Evolutionary conservation across 179 eudicot species (phyloP), one percentile per base, ranked within the genome.

Genomic region (Vitellaria paradoxa): DNA sequence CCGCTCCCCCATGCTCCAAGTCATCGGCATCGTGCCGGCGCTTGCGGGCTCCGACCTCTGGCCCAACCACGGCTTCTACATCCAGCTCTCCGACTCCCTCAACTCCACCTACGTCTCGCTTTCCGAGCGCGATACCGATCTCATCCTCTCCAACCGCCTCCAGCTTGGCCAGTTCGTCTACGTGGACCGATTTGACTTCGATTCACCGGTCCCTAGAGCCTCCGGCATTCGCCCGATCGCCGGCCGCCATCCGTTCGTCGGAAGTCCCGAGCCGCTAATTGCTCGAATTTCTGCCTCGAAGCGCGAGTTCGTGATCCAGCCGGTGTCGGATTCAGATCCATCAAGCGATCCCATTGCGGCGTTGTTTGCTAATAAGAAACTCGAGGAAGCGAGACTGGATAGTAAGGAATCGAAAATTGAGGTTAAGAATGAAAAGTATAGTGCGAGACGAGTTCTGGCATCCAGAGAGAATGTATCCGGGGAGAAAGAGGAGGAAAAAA

Each of bases 81-180:
- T 96, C 45, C 89, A 89, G 53, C 89, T 96, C 80, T 93, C 99
- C 37, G 99, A 96, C 65, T 96, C 99, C 55, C 79, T 81, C 42
- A 86, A 96, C 87, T 96, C 98, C 52, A 88, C 97, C 72, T 96
- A 90, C 79, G 90, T 90, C 62, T 87, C 96, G 3, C 92, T 96
- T 26, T 83, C 91, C 40, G 88, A 87, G 30, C 68, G 77, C 2
- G 96, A 93, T 73, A 76, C 89, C 6, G 99, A 96, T 63, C 90
- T 92, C 24, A 91, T 96, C 66, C 89, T 96, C 70, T 81, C 89
- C 21, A 93, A 96, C 76, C 88, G 91, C 2, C 85, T 96, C 68
- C 98, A 92, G 75, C 84, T 96, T 0, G 99, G 99, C 21, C 99
- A 96, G 80, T 93, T 96, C 40, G 82, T 96, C 12, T 90, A 96